A percentile compares a stretch with the other conserved stretches of the same genome.
Evolutionary conservation across 2,329 filamentous ascomycete species (phyloP).

Genomic region (Apiospora pterosperma): DNA sequence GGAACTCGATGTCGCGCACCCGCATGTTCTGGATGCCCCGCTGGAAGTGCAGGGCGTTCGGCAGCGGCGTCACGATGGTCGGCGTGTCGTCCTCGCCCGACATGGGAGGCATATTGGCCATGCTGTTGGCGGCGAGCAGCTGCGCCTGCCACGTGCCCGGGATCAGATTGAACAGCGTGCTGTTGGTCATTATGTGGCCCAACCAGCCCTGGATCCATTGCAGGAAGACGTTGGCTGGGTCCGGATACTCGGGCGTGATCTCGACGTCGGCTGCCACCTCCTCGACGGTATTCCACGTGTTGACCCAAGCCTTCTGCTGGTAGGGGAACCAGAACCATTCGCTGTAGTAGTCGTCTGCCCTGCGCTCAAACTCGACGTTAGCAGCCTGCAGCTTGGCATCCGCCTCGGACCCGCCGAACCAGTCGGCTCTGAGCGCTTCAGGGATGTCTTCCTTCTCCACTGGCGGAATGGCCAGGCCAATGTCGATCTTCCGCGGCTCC

Average conservation of each 20-base stretch:
- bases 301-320: slow-evolving; percentile 40
- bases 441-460: slow-evolving; percentile 33
- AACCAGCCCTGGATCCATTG: slow-evolving; percentile 18
- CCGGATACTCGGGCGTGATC: slow-evolving; percentile 30
- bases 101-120: slow-evolving; percentile 22
- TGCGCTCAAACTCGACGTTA: slow-evolving; percentile 44
- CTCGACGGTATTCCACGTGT: slow-evolving; percentile 39
- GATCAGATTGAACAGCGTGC: slow-evolving; percentile 15
- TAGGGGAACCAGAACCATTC: slow-evolving; percentile 52
- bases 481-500: slow-evolving; percentile 37
- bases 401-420: slow-evolving; percentile 47
- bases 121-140: slow-evolving; percentile 31
- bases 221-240: slow-evolving; percentile 28
- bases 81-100: slow-evolving; percentile 13
- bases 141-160: slow-evolving; percentile 19
- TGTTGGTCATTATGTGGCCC: not conserved
- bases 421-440: slow-evolving; percentile 24
- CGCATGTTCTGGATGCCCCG: slow-evolving; percentile 43
- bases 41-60: slow-evolving; percentile 45
- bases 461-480: slow-evolving; percentile 41
- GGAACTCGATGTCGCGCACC: slow-evolving; percentile 41
- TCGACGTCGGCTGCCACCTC: slow-evolving; percentile 18
- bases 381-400: slow-evolving; percentile 67
- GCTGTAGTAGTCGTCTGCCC: slow-evolving; percentile 39
- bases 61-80: slow-evolving; percentile 37